Percentiles rank a stretch among this genome's conserved stretches.
Conservation (phyloP, 306 rosid species). For the Fragaria ananassa region DNA sequence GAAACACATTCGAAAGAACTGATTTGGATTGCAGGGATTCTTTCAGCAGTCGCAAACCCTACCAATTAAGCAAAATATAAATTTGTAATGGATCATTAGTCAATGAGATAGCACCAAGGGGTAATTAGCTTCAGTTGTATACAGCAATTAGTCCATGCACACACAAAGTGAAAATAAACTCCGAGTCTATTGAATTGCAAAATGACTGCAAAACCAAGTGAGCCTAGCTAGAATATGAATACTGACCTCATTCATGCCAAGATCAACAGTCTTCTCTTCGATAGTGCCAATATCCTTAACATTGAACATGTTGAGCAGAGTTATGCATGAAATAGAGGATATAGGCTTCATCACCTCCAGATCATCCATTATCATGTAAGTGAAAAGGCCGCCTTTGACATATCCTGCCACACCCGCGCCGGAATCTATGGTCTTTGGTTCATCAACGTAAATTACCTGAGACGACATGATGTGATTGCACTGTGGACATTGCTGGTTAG, state of each 20-base stretch:
- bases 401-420: background rate
- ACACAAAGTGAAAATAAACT: too few species aligned
- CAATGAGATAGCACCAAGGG: too few species aligned
- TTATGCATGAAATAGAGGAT: background rate
- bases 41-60: background rate
- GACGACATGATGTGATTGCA: background rate
- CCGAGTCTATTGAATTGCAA: too few species aligned
- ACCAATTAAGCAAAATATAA: background rate
- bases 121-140: too few species aligned
- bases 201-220: background rate
- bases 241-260: background rate
- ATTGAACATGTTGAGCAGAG: too few species aligned
- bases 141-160: too few species aligned
- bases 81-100: background rate
- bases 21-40: background rate
- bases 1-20: background rate
- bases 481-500: background rate
- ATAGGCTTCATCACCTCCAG: constrained; percentile 21
- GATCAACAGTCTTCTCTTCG: constrained; percentile 14
- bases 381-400: constrained; percentile 1
- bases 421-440: background rate
- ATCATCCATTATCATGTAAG: constrained; percentile 32
- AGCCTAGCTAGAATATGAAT: too few species aligned
- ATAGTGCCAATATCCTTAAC: background rate
- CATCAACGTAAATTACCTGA: background rate